Evolutionary conservation across 768 basidiomycete genomes (phyloP).

Genomic region (Pleurotus eryngii): DNA sequence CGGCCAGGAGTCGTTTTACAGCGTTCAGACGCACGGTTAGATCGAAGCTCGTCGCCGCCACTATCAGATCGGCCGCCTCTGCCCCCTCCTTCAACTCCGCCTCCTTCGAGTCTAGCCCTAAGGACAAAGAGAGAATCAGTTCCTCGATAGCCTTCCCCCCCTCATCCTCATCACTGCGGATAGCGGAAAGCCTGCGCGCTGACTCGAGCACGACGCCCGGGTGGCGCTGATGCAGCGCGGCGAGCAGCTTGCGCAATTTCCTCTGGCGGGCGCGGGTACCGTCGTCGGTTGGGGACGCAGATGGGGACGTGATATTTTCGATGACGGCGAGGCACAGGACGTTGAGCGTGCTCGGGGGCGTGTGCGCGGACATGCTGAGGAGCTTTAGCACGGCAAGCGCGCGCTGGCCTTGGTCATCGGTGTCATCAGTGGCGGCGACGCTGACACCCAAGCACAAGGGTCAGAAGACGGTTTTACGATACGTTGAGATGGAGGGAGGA

Average conservation of each 20-base stretch:
- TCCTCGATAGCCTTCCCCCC: constrained; percentile 45
- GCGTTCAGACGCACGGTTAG: constrained; percentile 54
- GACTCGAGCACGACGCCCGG: constrained; percentile 43
- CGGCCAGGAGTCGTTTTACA: constrained; percentile 49
- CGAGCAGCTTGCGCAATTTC: constrained; percentile 41
- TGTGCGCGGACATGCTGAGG: constrained; percentile 30
- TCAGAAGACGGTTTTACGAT: background rate
- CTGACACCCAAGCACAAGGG: no score
- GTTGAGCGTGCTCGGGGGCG: constrained; percentile 30
- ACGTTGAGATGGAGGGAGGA: no score
- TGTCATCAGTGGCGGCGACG: constrained; percentile 15
- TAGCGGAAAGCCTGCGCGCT: constrained; percentile 32
- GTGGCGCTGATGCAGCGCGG: constrained; percentile 63
- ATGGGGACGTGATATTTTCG: constrained; percentile 17
- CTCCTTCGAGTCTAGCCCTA: no score
- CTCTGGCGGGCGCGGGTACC: background rate
- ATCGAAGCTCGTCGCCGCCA: constrained; percentile 64
- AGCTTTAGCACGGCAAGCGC: constrained; percentile 32
- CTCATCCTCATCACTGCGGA: no score
- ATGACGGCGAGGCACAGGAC: constrained; percentile 27
- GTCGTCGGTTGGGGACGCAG: constrained; percentile 5
- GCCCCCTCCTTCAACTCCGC: no score
- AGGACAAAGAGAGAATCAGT: constrained; percentile 54
- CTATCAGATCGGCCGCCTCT: constrained; percentile 30
- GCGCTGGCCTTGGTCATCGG: constrained; percentile 27